Base-by-base conservation (phyloP, 345 rosid genomes). In the Corchorus capsularis region DNA sequence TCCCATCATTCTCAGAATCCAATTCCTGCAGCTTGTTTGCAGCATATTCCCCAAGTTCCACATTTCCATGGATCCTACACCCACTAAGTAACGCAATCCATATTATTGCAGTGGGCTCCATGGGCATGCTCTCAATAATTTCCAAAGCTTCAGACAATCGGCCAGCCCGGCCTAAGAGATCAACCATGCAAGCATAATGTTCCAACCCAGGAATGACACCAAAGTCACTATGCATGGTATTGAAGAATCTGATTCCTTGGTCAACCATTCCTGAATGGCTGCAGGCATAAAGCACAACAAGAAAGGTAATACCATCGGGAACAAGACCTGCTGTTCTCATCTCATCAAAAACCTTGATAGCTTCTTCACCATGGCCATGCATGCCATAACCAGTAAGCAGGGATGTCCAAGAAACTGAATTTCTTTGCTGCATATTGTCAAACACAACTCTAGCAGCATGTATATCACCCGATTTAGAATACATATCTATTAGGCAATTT, bases 211-310 rank as follows among this genome's bases (percentile, higher is more conserved):
- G 93, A 46, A 64, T 54, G 55, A 92, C 80, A 50, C 88, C 84
- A 69, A 82, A 90, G 54, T 88, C 91, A 75, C 63, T 78, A 63
- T 67, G 80, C 95, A 94, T 88, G 77, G 74, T 49, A 27, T 81
- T 68, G 76, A 94, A 94, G 82, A 80, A 90, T 63, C 80, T 77
- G 69, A 90, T 85, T 77, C 98, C 98, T 70, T 88, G 81, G 71
- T 89, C 93, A 63, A 89, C 83, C 92, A 92, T 86, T 73, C 98
- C 95, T 0, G 95, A 89, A 85, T 94, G 98, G 85, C 92, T 94
- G 84, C 97, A 94, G 65, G 91, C 97, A 85, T 94, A 94, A 22
- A 92, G 84, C 76, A 90, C 75, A 66, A 89, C 97, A 76, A 90
- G 90, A 73, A 94, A 88, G 32, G 97, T 89, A 72, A 94, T 80